Evolutionary conservation across 2,329 filamentous ascomycete genomes (phyloP).

Genomic region (Alternaria dauci): DNA sequence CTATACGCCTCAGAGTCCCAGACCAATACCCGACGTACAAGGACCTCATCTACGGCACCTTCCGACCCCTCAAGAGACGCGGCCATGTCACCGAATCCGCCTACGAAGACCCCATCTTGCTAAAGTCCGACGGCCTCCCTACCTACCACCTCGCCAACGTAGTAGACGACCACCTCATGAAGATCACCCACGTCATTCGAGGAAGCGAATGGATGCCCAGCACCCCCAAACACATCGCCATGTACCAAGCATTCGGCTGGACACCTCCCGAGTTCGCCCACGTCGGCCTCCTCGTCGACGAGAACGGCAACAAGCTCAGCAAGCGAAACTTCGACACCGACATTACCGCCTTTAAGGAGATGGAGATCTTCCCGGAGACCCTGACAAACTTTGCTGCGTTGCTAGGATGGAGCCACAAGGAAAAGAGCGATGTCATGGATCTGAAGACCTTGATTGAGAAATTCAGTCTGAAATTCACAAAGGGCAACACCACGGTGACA

Average conservation of each 20-base stretch:
- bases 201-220: constrained; percentile 97
- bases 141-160: constrained; percentile 99
- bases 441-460: constrained; percentile 74
- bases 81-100: constrained; percentile 55
- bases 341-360: constrained; percentile 64
- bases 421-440: constrained; percentile 73
- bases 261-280: constrained; percentile 58
- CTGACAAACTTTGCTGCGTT: constrained; percentile 85
- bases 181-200: constrained; percentile 93
- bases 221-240: constrained; percentile 77
- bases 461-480: constrained; percentile 89
- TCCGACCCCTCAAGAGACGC: constrained; percentile 43
- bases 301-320: constrained; percentile 66
- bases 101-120: constrained; percentile 84
- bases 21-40: constrained; percentile 69
- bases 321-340: constrained; percentile 80
- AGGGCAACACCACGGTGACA: constrained; percentile 85
- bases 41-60: constrained; percentile 79
- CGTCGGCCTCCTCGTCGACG: constrained; percentile 59
- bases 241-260: constrained; percentile 61
- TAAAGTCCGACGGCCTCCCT: constrained; percentile 90
- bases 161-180: constrained; percentile 93
- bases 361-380: constrained; percentile 69
- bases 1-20: constrained; percentile 77
- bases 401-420: constrained; percentile 79